Evolutionary conservation across 352 stramenopile species (phyloP), one percentile per base, ranked within the genome.

Genomic region (Phytophthora brassicae): DNA sequence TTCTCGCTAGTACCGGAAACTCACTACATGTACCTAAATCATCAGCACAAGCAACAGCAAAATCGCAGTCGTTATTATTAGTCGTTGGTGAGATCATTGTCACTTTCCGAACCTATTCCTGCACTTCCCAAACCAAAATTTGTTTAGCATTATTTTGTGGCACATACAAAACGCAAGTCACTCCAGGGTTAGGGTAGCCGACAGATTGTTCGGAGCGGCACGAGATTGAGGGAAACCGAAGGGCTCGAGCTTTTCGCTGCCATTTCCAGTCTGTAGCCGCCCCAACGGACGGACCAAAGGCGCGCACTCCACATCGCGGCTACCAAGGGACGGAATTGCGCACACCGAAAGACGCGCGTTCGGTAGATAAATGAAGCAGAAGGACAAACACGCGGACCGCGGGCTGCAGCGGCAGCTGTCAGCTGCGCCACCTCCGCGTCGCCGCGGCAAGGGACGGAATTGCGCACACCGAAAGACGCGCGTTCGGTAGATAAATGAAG

Each of bases 381-480:
- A 70, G 36, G 47, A 71, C 24, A 70, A 71, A 20, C 44, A 50
- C n/a, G n/a, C n/a, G n/a, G n/a, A n/a, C n/a, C n/a, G n/a, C 16
- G 44, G 38, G 11, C 22, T 71, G 52, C 61, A 71, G 52, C 66
- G 61, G 24, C 61, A 74, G 53, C 24, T 56, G 33, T 62, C 66
- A 16, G 61, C 56, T 24, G 58, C 51, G 42, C 53, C 42, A 16
- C 57, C 51, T 38, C 72, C 68, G 36, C 80, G 83, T 3, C 78
- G 83, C 2, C 83, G 83, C 14, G 28, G 36, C 36, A 43, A 54
- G 28, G 46, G 46, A 53, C 26, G 46, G 44, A 64, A 20, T 50
- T 23, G 16, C 56, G 28, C 29, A 13, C 46, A 60, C 57, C 48
- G 57, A 65, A 59, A 65, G 41, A 16, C 16, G 13, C 35, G 28